Percentiles rank a stretch among this genome's conserved stretches.
These are phyloP conservation scores for Xylaria sp. DNA, from an alignment of 2,329 filamentous ascomycete genomes.

Conservation along the genomic window DNA sequence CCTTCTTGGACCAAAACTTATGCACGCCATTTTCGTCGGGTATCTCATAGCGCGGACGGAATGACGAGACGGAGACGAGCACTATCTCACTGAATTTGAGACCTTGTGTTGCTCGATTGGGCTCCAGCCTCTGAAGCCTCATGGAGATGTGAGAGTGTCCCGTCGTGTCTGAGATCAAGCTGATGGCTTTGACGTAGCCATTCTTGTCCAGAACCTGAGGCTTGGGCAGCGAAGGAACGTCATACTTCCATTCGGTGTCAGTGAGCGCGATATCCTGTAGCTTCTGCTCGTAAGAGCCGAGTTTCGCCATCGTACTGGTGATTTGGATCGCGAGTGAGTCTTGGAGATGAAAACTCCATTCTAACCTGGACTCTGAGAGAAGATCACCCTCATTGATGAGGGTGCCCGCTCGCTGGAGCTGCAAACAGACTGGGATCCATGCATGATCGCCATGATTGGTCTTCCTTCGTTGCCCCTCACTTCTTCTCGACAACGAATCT, in stretches of 20 bases:
- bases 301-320: constrained; percentile 3
- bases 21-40: constrained; percentile 3
- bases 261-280: constrained; percentile 8
- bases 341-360: neutral
- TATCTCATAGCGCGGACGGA: constrained; percentile 5
- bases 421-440: neutral
- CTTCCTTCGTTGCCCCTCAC: neutral
- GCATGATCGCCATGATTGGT: neutral
- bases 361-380: neutral
- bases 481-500: neutral
- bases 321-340: neutral
- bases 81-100: constrained; percentile 2
- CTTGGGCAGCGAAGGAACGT: neutral
- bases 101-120: constrained; percentile 4
- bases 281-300: constrained; percentile 2
- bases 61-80: constrained; percentile 2
- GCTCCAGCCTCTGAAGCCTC: constrained; percentile 1
- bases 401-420: neutral
- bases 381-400: neutral
- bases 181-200: constrained; percentile 6
- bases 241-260: constrained; percentile 9
- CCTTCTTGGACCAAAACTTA: constrained; percentile 8
- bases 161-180: neutral
- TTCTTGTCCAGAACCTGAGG: neutral
- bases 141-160: constrained; percentile 1